Conservation (phyloP, 1,284 basidiomycete species). For the Gomphus bonarii region DNA sequence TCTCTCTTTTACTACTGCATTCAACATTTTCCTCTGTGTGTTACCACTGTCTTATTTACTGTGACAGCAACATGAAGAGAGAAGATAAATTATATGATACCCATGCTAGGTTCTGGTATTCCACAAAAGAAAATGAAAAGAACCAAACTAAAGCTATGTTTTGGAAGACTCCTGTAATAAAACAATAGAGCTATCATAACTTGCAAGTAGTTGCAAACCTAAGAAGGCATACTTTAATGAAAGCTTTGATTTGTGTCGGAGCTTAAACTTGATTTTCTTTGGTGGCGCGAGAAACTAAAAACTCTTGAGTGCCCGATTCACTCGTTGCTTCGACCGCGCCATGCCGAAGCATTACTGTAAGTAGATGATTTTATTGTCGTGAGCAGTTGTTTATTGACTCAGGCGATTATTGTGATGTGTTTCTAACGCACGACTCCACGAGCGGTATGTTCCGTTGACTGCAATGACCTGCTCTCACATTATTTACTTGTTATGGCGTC, state of each 20-base stretch:
- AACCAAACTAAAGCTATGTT: no score
- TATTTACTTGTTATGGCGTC: conserved; percentile 14
- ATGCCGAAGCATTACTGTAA: conserved; percentile 30
- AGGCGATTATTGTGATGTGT: conserved; percentile 88
- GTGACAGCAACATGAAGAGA: no score
- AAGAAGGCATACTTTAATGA: no score
- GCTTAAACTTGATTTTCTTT: not conserved
- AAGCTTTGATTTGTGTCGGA: not conserved
- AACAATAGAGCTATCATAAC: no score
- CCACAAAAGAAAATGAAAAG: no score
- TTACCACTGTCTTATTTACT: no score
- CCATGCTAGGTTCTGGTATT: no score
- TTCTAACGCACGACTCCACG: conserved; percentile 81
- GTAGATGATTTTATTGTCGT: not conserved
- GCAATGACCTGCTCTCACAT: not conserved
- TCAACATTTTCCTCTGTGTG: no score
- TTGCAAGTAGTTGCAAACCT: no score
- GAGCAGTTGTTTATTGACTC: not conserved
- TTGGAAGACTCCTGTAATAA: no score
- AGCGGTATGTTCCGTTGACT: conserved; percentile 46
- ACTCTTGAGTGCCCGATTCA: not conserved
- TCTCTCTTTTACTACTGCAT: no score
- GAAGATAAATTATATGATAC: no score
- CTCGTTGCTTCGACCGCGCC: not conserved
- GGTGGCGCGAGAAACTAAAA: not conserved